Conservation (phyloP, 176 grass and related monocot species). For the Hordeum vulgare region DNA sequence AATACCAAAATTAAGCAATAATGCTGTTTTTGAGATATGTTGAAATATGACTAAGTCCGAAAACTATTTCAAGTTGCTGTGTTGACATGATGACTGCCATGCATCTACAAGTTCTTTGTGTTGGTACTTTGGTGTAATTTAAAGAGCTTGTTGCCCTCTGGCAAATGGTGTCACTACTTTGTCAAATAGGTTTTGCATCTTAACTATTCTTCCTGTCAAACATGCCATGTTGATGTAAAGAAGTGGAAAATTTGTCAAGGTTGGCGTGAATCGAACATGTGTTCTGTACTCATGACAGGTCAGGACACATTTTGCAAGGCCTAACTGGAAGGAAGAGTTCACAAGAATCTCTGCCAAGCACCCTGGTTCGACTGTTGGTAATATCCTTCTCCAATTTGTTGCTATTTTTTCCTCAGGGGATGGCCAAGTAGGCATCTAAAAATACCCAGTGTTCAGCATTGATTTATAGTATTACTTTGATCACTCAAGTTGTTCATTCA, state of each 20-base stretch:
- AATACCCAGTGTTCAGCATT: neutral
- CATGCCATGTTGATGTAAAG: too few species aligned
- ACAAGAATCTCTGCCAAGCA: constrained; percentile 59
- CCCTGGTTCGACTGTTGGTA: constrained; percentile 71
- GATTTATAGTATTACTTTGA: neutral
- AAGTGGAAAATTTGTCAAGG: neutral
- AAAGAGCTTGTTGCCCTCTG: too few species aligned
- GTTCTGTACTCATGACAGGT: constrained; percentile 23
- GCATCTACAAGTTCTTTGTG: too few species aligned
- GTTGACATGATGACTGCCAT: too few species aligned
- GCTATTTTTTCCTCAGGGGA: neutral
- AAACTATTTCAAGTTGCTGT: too few species aligned
- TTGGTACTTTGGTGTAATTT: too few species aligned
- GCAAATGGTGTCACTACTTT: too few species aligned
- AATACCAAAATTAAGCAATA: too few species aligned
- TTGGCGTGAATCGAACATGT: neutral
- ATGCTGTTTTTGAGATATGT: too few species aligned
- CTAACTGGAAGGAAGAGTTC: constrained; percentile 78
- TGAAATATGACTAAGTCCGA: too few species aligned
- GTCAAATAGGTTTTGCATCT: too few species aligned
- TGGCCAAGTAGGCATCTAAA: neutral
- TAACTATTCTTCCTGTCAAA: too few species aligned
- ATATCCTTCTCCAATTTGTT: neutral
- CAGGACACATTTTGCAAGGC: constrained; percentile 89
- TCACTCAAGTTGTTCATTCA: constrained; percentile 10